These are phyloP conservation scores for Dryas integrifolia DNA, from an alignment of 331 rosid species.

Conservation along the genomic window DNA sequence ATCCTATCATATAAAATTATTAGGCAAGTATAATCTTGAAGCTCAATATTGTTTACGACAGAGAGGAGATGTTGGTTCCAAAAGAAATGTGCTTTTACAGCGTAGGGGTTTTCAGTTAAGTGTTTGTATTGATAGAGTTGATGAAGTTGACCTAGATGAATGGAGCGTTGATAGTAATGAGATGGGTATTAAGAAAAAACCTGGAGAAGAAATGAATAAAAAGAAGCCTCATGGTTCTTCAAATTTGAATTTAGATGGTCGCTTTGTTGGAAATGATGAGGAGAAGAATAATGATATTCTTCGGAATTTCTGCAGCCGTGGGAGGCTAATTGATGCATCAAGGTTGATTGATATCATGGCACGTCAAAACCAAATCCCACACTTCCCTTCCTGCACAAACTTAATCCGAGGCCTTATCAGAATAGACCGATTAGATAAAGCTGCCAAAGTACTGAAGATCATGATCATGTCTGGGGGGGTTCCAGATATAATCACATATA, in stretches of 20 bases:
- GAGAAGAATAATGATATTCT: slow-evolving; percentile 57
- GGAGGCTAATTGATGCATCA: slow-evolving; percentile 55
- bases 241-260: slow-evolving; percentile 39
- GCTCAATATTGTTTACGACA: slow-evolving; percentile 29
- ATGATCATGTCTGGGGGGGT: slow-evolving; percentile 81
- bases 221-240: slow-evolving; percentile 36
- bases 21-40: slow-evolving; percentile 23
- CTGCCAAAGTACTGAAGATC: slow-evolving; percentile 49
- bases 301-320: slow-evolving; percentile 53
- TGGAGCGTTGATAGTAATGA: slow-evolving; percentile 29
- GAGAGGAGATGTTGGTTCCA: slow-evolving; percentile 35
- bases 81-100: slow-evolving; percentile 14
- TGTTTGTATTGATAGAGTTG: slow-evolving; percentile 49
- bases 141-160: slow-evolving; percentile 44
- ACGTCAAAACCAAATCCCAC: slow-evolving; percentile 68
- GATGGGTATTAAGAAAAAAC: slow-evolving; percentile 24
- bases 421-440: slow-evolving; percentile 46
- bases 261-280: slow-evolving; percentile 54
- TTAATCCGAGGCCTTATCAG: slow-evolving; percentile 67
- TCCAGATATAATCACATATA: slow-evolving; percentile 74
- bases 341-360: slow-evolving; percentile 74
- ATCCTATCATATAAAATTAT: background rate
- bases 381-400: slow-evolving; percentile 63
- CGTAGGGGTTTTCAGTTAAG: slow-evolving; percentile 37
- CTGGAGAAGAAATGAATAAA: slow-evolving; percentile 32